Percentiles rank a stretch among this genome's conserved stretches.
Conservation (phyloP, 2,329 filamentous ascomycete genomes). For the Claviceps sp. region DNA sequence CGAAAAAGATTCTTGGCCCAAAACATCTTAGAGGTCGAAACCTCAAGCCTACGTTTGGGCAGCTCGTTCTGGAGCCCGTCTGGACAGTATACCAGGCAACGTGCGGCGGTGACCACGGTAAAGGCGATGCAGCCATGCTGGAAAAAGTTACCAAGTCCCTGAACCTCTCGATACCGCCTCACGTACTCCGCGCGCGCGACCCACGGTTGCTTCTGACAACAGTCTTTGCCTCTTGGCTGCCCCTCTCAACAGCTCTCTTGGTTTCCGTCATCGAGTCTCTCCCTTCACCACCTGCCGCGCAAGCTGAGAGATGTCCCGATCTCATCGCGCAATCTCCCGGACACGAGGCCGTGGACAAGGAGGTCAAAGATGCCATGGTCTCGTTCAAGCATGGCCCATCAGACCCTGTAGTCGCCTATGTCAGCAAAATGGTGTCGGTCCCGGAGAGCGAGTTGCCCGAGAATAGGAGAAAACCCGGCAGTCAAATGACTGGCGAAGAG, state of each 20-base stretch:
- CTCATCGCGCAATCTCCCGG: slow-evolving; percentile 73
- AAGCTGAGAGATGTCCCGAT: slow-evolving; percentile 65
- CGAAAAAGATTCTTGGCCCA: slow-evolving; percentile 76
- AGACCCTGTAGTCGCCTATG: slow-evolving; percentile 79
- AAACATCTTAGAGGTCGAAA: slow-evolving; percentile 89
- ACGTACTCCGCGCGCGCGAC: slow-evolving; percentile 73
- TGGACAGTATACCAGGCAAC: slow-evolving; percentile 95
- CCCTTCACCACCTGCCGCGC: slow-evolving; percentile 69
- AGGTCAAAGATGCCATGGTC: slow-evolving; percentile 67
- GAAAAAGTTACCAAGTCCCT: slow-evolving; percentile 95
- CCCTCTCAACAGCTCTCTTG: slow-evolving; percentile 78
- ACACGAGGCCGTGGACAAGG: slow-evolving; percentile 51
- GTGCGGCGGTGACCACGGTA: slow-evolving; percentile 65
- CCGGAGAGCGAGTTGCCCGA: slow-evolving; percentile 84
- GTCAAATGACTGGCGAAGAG: slow-evolving; percentile 74
- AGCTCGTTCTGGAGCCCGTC: slow-evolving; percentile 85
- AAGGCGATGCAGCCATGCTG: slow-evolving; percentile 66
- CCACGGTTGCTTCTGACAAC: slow-evolving; percentile 71
- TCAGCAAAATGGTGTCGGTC: slow-evolving; percentile 96
- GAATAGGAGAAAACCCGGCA: slow-evolving; percentile 55
- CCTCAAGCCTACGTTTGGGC: slow-evolving; percentile 94
- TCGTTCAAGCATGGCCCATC: slow-evolving; percentile 57
- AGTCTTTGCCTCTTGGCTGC: slow-evolving; percentile 81
- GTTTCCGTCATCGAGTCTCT: slow-evolving; percentile 91
- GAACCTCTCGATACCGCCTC: slow-evolving; percentile 68